Evolutionary conservation across 2,329 filamentous ascomycete genomes (phyloP).

Genomic region (Beauveria pseudobassiana): DNA sequence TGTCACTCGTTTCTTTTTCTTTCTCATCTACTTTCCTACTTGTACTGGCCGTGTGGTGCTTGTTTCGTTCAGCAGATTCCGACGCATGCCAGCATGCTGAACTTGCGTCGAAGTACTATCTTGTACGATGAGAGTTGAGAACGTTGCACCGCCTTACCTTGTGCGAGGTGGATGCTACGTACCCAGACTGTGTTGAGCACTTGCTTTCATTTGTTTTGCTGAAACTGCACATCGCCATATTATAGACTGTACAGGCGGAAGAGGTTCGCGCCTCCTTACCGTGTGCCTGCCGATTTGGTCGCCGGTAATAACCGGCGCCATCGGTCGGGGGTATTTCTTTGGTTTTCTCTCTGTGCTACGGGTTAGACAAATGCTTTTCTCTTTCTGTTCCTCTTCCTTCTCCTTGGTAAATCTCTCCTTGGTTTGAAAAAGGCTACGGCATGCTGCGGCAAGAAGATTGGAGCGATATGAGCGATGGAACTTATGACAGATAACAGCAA

Average conservation of each 20-base stretch:
- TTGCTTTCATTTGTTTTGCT: constrained; percentile 10
- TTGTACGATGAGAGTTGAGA: constrained; percentile 1
- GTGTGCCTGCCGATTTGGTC: constrained; percentile 20
- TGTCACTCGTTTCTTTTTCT: constrained; percentile 13
- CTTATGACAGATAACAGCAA: constrained; percentile 4
- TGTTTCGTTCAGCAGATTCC: constrained; percentile 15
- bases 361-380: constrained; percentile 12
- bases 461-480: constrained; percentile 2
- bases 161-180: background rate
- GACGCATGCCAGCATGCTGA: background rate
- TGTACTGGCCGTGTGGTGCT: constrained; percentile 13
- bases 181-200: constrained; percentile 4
- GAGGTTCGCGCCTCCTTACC: constrained; percentile 27
- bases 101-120: background rate
- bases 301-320: constrained; percentile 22
- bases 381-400: constrained; percentile 7
- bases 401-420: background rate
- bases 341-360: constrained; percentile 3
- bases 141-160: background rate
- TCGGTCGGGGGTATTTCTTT: background rate
- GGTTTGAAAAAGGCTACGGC: background rate
- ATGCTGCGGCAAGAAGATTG: constrained; percentile 8
- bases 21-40: constrained; percentile 20
- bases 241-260: constrained; percentile 31
- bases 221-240: constrained; percentile 9